phyloP scores from a whole-genome alignment of 2,329 filamentous ascomycete genomes.

The Davidsoniella virescens region DNA sequence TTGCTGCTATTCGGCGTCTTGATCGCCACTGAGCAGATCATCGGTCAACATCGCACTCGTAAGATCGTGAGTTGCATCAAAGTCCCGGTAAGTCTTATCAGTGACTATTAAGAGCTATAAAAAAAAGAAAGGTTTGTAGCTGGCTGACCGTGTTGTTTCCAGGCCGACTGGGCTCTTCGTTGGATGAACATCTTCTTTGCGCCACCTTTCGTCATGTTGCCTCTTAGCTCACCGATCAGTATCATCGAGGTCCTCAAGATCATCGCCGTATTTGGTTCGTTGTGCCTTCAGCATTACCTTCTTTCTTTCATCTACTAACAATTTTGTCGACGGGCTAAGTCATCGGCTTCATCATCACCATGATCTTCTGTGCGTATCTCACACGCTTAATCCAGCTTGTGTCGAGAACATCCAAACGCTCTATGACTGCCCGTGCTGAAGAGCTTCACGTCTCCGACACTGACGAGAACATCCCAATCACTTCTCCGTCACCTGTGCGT shows the following conservation, averaged over 20 bases:
- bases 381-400: constrained; percentile 36
- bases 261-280: constrained; percentile 39
- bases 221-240: constrained; percentile 37
- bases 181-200: constrained; percentile 45
- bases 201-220: constrained; percentile 41
- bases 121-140: no score
- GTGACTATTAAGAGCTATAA: no score
- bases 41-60: constrained; percentile 34
- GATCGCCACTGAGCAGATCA: constrained; percentile 27
- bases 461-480: constrained; percentile 31
- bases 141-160: not conserved
- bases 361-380: constrained; percentile 36
- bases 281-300: not conserved
- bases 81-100: constrained; percentile 28
- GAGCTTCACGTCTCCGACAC: constrained; percentile 23
- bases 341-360: constrained; percentile 36
- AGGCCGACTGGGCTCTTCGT: constrained; percentile 40
- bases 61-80: constrained; percentile 33
- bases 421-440: constrained; percentile 33
- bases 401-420: constrained; percentile 34
- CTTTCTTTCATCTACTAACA: not conserved
- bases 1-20: constrained; percentile 36
- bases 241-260: constrained; percentile 40
- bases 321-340: constrained; percentile 21
- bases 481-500: constrained; percentile 15